These are phyloP conservation scores for Hemisphaericaspora lyxosophila DNA, from an alignment of 1,139 yeast species.

Conservation along the genomic window DNA sequence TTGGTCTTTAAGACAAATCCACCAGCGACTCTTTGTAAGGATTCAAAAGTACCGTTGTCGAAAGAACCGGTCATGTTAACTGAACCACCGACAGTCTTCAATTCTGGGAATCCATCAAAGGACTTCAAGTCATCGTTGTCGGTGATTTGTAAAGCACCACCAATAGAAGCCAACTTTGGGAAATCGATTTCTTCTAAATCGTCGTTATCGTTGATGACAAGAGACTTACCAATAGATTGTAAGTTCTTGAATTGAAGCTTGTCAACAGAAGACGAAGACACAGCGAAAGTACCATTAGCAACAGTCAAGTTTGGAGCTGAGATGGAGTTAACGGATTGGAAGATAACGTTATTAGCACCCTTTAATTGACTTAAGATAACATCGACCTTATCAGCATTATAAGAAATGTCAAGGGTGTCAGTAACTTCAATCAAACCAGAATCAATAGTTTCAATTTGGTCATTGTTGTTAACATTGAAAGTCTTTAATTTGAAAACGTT, in stretches of 20 bases:
- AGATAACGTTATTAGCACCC: slow-evolving; percentile 83
- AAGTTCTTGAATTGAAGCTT: slow-evolving; percentile 58
- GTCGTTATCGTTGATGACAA: slow-evolving; percentile 72
- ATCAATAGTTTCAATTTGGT: slow-evolving; percentile 63
- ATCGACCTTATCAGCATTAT: slow-evolving; percentile 76
- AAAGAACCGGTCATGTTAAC: slow-evolving; percentile 78
- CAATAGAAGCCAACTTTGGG: slow-evolving; percentile 65
- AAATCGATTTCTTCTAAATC: slow-evolving; percentile 70
- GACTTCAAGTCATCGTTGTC: slow-evolving; percentile 73
- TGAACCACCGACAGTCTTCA: slow-evolving; percentile 83
- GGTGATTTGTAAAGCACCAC: slow-evolving; percentile 86
- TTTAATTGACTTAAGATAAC: slow-evolving; percentile 66
- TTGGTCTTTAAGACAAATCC: slow-evolving; percentile 82
- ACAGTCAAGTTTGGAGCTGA: slow-evolving; percentile 65
- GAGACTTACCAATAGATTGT: slow-evolving; percentile 71
- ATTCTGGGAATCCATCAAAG: slow-evolving; percentile 71
- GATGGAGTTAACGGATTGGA: slow-evolving; percentile 75
- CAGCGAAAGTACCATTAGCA: slow-evolving; percentile 79
- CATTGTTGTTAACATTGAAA: slow-evolving; percentile 86
- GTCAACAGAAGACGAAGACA: slow-evolving; percentile 64
- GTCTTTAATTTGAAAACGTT: slow-evolving; percentile 67
- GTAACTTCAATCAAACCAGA: slow-evolving; percentile 76
- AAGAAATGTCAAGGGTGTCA: slow-evolving; percentile 72
- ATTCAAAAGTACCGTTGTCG: slow-evolving; percentile 71
- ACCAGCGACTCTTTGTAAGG: slow-evolving; percentile 80